phyloP scores from a whole-genome alignment of 176 grass and related monocot species.

The Bolboschoenus planiculmis region DNA sequence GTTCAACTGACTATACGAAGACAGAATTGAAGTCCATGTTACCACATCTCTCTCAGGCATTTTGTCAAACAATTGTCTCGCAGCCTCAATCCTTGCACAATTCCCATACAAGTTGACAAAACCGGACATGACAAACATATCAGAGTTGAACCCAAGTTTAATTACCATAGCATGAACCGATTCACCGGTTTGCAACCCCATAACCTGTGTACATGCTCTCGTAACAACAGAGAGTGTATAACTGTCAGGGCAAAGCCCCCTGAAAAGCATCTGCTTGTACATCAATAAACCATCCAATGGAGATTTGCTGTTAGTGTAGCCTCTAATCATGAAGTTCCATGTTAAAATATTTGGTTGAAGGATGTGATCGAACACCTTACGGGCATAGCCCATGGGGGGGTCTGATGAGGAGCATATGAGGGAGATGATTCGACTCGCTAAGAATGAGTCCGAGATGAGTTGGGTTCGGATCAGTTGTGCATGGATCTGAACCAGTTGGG shows the following conservation, averaged over 20 bases:
- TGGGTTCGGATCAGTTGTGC: constrained; percentile 43
- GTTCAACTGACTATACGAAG: constrained; percentile 36
- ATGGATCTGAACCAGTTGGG: constrained; percentile 51
- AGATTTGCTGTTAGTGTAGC: constrained; percentile 35
- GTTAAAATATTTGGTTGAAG: constrained; percentile 32
- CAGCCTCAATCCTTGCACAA: constrained; percentile 25
- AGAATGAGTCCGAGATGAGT: constrained; percentile 32
- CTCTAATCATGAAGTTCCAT: constrained; percentile 80
- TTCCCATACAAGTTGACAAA: constrained; percentile 39
- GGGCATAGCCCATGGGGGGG: constrained; percentile 33
- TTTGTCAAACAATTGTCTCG: constrained; percentile 55
- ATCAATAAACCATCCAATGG: constrained; percentile 35
- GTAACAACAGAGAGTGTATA: constrained; percentile 52
- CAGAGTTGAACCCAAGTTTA: constrained; percentile 41
- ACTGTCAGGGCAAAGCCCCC: constrained; percentile 31
- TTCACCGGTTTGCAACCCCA: constrained; percentile 19
- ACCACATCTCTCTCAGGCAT: constrained; percentile 68
- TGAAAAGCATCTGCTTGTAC: constrained; percentile 38
- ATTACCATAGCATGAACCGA: constrained; percentile 36
- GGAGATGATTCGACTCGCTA: constrained; percentile 42
- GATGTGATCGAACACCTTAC: constrained; percentile 53
- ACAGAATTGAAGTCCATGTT: constrained; percentile 78
- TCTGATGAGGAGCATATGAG: constrained; percentile 27
- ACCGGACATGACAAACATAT: constrained; percentile 66
- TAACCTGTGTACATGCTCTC: constrained; percentile 30